Conservation (phyloP, 2,329 filamentous ascomycete genomes). For the Trichoderma oligosporum region DNA sequence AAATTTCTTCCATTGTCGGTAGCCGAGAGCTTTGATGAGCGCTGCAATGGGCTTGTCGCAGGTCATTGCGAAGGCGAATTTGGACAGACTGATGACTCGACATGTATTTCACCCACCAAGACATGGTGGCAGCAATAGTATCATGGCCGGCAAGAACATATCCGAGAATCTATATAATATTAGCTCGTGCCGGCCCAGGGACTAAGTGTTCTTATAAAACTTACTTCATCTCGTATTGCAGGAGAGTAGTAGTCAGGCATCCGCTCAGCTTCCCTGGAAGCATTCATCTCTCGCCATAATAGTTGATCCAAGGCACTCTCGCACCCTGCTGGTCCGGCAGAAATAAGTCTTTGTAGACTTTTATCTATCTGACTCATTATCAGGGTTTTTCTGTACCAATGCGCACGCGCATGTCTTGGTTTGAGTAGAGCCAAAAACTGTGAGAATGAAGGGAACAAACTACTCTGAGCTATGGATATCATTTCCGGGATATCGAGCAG, state of each 20-base stretch:
- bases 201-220: neutral
- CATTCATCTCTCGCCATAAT: conserved; percentile 32
- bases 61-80: conserved; percentile 26
- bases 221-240: conserved; percentile 35
- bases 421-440: conserved; percentile 27
- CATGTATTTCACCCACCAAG: conserved; percentile 32
- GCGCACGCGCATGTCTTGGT: conserved; percentile 26
- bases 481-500: conserved; percentile 28
- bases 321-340: conserved; percentile 12
- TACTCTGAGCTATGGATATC: conserved; percentile 26
- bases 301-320: conserved; percentile 34
- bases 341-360: conserved; percentile 23
- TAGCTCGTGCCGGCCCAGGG: neutral
- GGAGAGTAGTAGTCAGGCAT: conserved; percentile 32
- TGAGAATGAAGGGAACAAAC: conserved; percentile 23
- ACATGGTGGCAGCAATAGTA: conserved; percentile 28
- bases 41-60: conserved; percentile 24
- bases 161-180: conserved; percentile 24
- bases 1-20: conserved; percentile 33
- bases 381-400: conserved; percentile 25
- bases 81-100: conserved; percentile 25
- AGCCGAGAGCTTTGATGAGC: conserved; percentile 26
- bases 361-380: conserved; percentile 25
- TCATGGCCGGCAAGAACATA: conserved; percentile 33
- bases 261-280: conserved; percentile 31